These are phyloP conservation scores for Lasiosphaeriaceae sp. DNA, from an alignment of 495 filamentous ascomycete genomes.

Conservation along the genomic window DNA sequence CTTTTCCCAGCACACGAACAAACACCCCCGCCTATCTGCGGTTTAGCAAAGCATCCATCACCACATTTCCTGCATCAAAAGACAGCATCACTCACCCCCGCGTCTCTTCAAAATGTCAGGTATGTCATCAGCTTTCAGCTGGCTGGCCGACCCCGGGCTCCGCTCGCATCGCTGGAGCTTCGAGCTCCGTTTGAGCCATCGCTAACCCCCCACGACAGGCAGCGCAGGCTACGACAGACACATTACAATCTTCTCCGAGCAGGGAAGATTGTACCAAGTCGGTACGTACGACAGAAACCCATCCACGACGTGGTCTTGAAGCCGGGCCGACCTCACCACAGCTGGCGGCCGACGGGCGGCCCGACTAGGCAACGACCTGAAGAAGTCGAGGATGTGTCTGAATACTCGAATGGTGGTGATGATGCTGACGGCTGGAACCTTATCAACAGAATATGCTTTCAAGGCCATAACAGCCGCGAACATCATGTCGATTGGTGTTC, in stretches of 20 bases:
- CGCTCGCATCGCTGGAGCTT: conserved; percentile 13
- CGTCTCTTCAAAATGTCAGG: conserved; percentile 42
- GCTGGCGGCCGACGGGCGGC: not conserved
- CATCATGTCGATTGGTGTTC: conserved; percentile 93
- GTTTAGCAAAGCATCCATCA: not conserved
- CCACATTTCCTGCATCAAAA: conserved; percentile 6
- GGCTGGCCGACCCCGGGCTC: not conserved
- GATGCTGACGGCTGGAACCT: conserved; percentile 27
- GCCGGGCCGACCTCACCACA: not conserved
- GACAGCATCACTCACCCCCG: conserved; percentile 4
- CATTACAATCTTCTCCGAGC: conserved; percentile 99
- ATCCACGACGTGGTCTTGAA: not conserved
- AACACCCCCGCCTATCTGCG: not conserved
- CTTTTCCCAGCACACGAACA: not conserved
- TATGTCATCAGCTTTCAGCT: conserved; percentile 26
- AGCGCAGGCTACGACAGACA: conserved; percentile 96
- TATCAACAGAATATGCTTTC: conserved; percentile 95
- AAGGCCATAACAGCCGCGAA: conserved; percentile 99
- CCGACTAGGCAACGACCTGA: not conserved
- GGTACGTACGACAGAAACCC: conserved; percentile 57
- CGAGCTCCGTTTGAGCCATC: conserved; percentile 1
- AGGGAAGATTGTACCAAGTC: conserved; percentile 97
- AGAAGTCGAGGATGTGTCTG: not conserved
- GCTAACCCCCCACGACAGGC: conserved; percentile 51
- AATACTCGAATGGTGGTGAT: not conserved